A percentile compares a stretch with the other conserved stretches of the same genome.
These are phyloP conservation scores for Neofusicoccum kwambonambiense DNA, from an alignment of 2,329 filamentous ascomycete species.

Conservation along the genomic window DNA sequence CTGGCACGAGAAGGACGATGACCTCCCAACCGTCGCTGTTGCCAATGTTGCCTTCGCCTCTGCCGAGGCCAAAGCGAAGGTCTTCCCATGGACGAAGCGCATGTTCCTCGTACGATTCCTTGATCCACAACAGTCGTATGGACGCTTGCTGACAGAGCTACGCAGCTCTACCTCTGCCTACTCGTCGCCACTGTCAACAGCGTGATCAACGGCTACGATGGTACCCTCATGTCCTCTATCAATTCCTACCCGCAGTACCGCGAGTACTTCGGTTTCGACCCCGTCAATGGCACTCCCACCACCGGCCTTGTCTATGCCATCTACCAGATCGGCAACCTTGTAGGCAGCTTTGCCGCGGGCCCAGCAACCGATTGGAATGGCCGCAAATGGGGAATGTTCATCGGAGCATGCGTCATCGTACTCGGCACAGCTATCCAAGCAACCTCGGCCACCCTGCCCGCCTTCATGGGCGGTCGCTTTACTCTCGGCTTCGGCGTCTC, in stretches of 20 bases:
- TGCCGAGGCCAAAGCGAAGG: slow-evolving; percentile 46
- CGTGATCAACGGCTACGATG: slow-evolving; percentile 50
- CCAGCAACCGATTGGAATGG: slow-evolving; percentile 46
- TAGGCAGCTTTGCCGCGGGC: slow-evolving; percentile 44
- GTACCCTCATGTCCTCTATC: slow-evolving; percentile 51
- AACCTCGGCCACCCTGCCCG: slow-evolving; percentile 45
- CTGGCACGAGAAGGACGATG: slow-evolving; percentile 5
- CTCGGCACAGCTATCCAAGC: slow-evolving; percentile 53
- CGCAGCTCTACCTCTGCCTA: slow-evolving; percentile 42
- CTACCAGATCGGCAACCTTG: slow-evolving; percentile 49
- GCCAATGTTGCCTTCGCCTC: slow-evolving; percentile 45
- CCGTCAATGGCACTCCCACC: slow-evolving; percentile 34
- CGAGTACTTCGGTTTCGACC: slow-evolving; percentile 42
- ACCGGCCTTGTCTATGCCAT: slow-evolving; percentile 52
- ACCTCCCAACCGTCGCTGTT: neutral
- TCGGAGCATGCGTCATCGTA: slow-evolving; percentile 54
- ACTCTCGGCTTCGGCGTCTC: slow-evolving; percentile 63
- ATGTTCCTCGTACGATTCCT: slow-evolving; percentile 43
- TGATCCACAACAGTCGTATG: neutral
- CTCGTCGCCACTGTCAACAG: slow-evolving; percentile 46
- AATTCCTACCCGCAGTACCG: slow-evolving; percentile 49
- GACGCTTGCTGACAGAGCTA: neutral
- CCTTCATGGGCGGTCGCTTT: slow-evolving; percentile 63
- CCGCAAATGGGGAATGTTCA: slow-evolving; percentile 52
- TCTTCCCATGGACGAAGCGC: slow-evolving; percentile 39